Evolutionary conservation across 495 filamentous ascomycete genomes (phyloP), one percentile per base, ranked within the genome.

Genomic region (Trichocladium antarcticum): DNA sequence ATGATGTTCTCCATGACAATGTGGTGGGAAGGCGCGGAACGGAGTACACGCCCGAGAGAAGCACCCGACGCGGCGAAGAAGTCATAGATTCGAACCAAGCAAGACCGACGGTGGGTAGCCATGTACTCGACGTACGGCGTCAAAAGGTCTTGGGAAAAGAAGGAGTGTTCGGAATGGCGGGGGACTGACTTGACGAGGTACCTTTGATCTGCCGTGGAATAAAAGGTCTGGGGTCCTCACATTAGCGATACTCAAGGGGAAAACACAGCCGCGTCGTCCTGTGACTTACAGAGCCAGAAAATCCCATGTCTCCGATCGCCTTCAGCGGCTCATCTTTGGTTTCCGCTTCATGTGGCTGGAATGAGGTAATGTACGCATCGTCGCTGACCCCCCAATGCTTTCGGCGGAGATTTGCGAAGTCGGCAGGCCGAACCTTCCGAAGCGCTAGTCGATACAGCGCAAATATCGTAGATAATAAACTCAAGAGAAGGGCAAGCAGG

Each of bases 1-100:
- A 84, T 65, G 42, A 81, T 68, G 59, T 85, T 84, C 39, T 85
- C 82, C 82, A 85, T 86, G 53, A 85, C 69, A 53, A 86, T 78
- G 58, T 85, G 80, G 53, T 83, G 79, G 0, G 75, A 74, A 0
- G 82, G 81, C 0, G 77, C 73, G 5, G 70, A 63, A 1, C 76
- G 68, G 5, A 82, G 50, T 0, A 78, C 37, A 12, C 69, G 68
- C 0, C 82, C 82, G 5, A 86, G 45, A 1, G 77, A 75, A 8
- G 55, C 21, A 11, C 72, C 71, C 0, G 75, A 71, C 0, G 72
- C 68, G 21, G 75, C 69, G 7, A 85, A 67, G 35, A 84, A 76
- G 57, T 84, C 78, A 42, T 78, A 84, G 50, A 85, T 85, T 52
- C 78, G 80, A 6, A 85, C 79, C 6, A 85, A 68, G 0, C 84